Base-by-base conservation (phyloP, 169 alveolate genomes). In the Plasmodium inui region DNA sequence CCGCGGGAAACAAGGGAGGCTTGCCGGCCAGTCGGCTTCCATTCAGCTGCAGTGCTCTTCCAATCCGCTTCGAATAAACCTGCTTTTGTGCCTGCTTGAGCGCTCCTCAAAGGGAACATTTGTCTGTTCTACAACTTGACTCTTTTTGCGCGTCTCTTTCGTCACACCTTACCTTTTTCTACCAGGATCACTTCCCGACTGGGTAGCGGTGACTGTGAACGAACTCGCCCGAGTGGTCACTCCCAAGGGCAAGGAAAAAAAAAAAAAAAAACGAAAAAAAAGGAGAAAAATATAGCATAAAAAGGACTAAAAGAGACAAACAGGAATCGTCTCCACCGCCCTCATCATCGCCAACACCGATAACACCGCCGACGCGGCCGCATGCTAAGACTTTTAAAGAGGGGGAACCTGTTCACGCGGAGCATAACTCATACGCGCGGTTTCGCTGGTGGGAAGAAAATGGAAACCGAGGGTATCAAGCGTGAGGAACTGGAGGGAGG, bases 401-500 rank as follows among this genome's bases (percentile, higher is more conserved):
- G 22, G 26, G 22, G 32, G 30, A 74, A 19, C 9, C 14, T 86
- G 28, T 41, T 86, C 80, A 73, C 74, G 41, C 61, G 57, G 30
- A 41, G 32, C 32, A 70, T 22, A 84, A 32, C 41, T 37, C 93
- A 76, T 19, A 74, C 76, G 67, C 55, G 37, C 41, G 61, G 61
- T 55, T 28, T 71, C 53, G 57, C 34, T 39, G 55, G 57, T 76
- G 22, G n/a, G 17, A 34, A 76, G 12, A 74, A 86, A 50, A 86
- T 86, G 93, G 83, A 86, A 76, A 4, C n/a, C 7, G 26, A 30
- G 6, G 22, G 61, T 70, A 28, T 30, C 9, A 86, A 86, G 67
- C 79, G 85, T 26, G 93, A 86, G 67, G 93, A 73, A 34, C 26
- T 50, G 32, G 79, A 86, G 14, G 44, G 70, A 74, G 32, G 74